phyloP scores from a whole-genome alignment of 176 grass and related monocot genomes.

The Musa acuminata region DNA sequence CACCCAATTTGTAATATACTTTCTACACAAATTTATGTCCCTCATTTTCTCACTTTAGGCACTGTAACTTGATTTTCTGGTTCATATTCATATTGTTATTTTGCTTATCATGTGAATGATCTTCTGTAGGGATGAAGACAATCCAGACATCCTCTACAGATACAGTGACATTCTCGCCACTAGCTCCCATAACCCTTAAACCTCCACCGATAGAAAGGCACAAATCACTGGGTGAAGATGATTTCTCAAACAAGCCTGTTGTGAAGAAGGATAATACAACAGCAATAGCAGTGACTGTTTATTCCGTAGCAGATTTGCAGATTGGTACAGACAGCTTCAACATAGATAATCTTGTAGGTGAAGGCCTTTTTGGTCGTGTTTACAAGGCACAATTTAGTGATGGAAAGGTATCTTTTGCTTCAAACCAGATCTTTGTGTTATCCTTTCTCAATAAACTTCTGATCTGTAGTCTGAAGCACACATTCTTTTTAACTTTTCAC shows the following conservation, averaged over 20 bases:
- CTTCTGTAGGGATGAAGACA: slow-evolving; percentile 45
- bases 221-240: slow-evolving; percentile 73
- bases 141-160: slow-evolving; percentile 35
- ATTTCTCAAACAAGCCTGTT: slow-evolving; percentile 51
- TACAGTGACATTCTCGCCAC: slow-evolving; percentile 36
- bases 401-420: slow-evolving; percentile 56
- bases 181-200: slow-evolving; percentile 49
- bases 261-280: slow-evolving; percentile 39
- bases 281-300: slow-evolving; percentile 60
- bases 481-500: no score
- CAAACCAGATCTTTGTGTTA: not conserved
- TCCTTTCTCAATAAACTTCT: not conserved
- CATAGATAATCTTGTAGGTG: slow-evolving; percentile 74
- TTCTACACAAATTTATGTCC: not conserved
- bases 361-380: slow-evolving; percentile 91
- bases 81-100: not conserved
- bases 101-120: not conserved
- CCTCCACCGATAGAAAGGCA: slow-evolving; percentile 61
- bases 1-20: not conserved
- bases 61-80: not conserved
- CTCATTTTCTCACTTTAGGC: no score
- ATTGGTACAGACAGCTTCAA: slow-evolving; percentile 92
- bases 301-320: slow-evolving; percentile 95
- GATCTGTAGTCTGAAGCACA: not conserved
- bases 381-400: slow-evolving; percentile 74